Percentiles rank a stretch among this genome's conserved stretches.
These are phyloP conservation scores for Ricinus communis DNA, from an alignment of 345 rosid species.

Conservation along the genomic window DNA sequence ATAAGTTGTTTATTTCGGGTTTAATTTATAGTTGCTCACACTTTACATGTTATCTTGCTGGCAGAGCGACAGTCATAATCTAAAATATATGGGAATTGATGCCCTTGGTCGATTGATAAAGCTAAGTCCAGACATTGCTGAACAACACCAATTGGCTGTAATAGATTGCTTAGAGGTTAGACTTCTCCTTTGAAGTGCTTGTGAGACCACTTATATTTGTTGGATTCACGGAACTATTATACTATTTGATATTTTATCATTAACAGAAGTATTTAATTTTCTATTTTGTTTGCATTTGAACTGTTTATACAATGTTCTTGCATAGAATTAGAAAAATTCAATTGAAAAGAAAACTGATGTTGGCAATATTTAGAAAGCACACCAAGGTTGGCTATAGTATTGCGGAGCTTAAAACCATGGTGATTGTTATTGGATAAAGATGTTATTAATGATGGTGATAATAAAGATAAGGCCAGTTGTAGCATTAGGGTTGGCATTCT, in stretches of 20 bases:
- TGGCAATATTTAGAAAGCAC: neutral
- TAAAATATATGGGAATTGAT: constrained; percentile 96
- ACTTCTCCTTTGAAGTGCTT: constrained; percentile 17
- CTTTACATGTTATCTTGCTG: constrained; percentile 23
- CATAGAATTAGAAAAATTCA: neutral
- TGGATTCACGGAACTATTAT: neutral
- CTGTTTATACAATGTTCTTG: neutral
- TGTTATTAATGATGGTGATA: neutral
- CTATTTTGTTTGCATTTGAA: neutral
- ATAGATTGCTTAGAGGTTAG: constrained; percentile 99
- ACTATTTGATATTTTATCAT: constrained; percentile 3
- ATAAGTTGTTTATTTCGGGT: neutral
- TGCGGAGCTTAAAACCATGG: neutral
- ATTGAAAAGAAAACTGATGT: neutral
- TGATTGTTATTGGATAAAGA: neutral
- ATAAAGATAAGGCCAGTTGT: neutral
- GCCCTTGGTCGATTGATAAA: constrained; percentile 91
- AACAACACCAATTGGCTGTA: constrained; percentile 97
- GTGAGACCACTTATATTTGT: neutral
- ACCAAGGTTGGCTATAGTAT: neutral
- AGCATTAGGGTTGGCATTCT: too few relatives aligned
- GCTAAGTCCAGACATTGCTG: constrained; percentile 88
- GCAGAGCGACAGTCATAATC: constrained; percentile 97
- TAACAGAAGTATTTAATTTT: too few relatives aligned
- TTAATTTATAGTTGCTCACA: constrained; percentile 14